A percentile compares a stretch with the other conserved stretches of the same genome.
These are phyloP conservation scores for Macroventuria anomochaeta DNA, from an alignment of 2,329 filamentous ascomycete genomes.

Conservation along the genomic window DNA sequence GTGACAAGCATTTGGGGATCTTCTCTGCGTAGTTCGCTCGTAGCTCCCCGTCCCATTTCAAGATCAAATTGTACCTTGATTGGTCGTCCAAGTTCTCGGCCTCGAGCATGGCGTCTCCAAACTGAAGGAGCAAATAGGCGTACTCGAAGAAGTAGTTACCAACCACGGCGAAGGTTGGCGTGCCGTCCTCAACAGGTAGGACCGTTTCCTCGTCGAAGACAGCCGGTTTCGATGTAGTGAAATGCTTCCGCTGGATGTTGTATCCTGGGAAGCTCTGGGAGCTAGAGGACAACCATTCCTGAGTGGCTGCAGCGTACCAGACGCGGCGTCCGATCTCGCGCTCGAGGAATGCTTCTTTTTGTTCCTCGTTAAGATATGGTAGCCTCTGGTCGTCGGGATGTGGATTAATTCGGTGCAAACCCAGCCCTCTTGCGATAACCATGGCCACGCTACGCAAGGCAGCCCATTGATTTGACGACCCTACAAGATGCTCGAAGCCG, in stretches of 20 bases:
- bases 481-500: slow-evolving; percentile 58
- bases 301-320: slow-evolving; percentile 50
- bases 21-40: slow-evolving; percentile 43
- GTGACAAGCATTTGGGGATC: slow-evolving; percentile 45
- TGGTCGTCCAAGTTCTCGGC: slow-evolving; percentile 41
- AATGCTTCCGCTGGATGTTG: slow-evolving; percentile 42
- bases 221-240: slow-evolving; percentile 42
- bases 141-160: slow-evolving; percentile 45
- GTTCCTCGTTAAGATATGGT: slow-evolving; percentile 23
- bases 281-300: slow-evolving; percentile 53
- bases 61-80: slow-evolving; percentile 50
- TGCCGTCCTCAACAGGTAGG: slow-evolving; percentile 25
- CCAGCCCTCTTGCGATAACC: slow-evolving; percentile 57
- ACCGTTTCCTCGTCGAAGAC: slow-evolving; percentile 49
- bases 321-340: slow-evolving; percentile 50
- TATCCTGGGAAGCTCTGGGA: slow-evolving; percentile 51
- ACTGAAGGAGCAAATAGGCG: slow-evolving; percentile 46
- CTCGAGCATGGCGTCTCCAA: slow-evolving; percentile 48
- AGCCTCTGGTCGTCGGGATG: slow-evolving; percentile 37
- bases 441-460: slow-evolving; percentile 55
- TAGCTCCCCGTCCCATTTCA: slow-evolving; percentile 51
- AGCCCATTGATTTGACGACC: slow-evolving; percentile 56
- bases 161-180: slow-evolving; percentile 41
- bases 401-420: slow-evolving; percentile 49
- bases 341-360: slow-evolving; percentile 38